Evolutionary conservation across 495 filamentous ascomycete genomes (phyloP), one percentile per base, ranked within the genome.

Genomic region (Aspergillus egyptiacus): DNA sequence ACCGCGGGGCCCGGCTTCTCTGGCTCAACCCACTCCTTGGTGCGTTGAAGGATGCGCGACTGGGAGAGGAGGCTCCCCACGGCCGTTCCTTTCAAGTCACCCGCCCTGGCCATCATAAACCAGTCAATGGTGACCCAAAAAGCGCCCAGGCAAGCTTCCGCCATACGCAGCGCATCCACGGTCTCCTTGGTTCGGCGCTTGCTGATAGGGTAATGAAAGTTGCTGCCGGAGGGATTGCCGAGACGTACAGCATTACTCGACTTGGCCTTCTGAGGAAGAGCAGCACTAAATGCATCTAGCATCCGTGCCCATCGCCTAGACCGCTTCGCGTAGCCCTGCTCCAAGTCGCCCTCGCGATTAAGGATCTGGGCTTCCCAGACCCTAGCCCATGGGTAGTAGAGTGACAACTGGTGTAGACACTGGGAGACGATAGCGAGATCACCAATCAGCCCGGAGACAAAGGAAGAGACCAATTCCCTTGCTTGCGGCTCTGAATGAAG

Each of bases 21-120:
- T 6, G 71, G 66, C 28, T 72, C 71, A 18, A 67, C 60, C 75
- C 75, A 80, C 22, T 70, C 68, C 2, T 70, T 64, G 0, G 77
- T 81, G 11, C 77, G 64, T 35, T 72, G 67, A 6, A 79, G 34
- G 7, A 48, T 57, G 10, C 67, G 63, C 0, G 51, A 31, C 8
- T 44, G n/a, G 15, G 62, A 54, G n/a, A 76, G 55, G 1, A 70
- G 20, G 11, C 32, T 28, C 7, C 46, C 8, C 0, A 62, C n/a
- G 4, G 60, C 57, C 1, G 60, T 27, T n/a, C 59, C 2, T 27
- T 41, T 13, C 54, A 34, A 37, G 46, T 36, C 17, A 35, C 51
- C 51, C 46, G 22, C 10, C 20, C 38, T 48, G 20, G 25, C 20
- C 33, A 46, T 35, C 28, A 60, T 19, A 5, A 38, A 3, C 18